Conservation (phyloP, 2,329 filamentous ascomycete species). For the Alternaria sp. region DNA sequence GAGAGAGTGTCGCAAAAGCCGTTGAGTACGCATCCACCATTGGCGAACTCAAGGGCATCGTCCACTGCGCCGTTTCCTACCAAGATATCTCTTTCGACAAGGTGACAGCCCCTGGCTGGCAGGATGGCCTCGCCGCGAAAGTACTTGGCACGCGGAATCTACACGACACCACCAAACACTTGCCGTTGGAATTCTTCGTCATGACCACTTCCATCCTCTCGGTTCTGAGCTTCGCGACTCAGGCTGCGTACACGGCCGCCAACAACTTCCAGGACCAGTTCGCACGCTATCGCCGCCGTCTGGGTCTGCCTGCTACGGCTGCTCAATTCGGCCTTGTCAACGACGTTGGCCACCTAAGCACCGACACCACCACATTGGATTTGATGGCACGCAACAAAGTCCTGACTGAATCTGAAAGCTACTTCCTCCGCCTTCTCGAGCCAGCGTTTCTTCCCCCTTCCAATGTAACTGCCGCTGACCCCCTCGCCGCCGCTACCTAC, state of each 20-base stretch:
- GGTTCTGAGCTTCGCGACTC: conserved; percentile 20
- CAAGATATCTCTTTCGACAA: conserved; percentile 13
- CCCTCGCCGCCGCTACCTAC: conserved; percentile 30
- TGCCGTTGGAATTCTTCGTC: conserved; percentile 36
- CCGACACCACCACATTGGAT: conserved; percentile 5
- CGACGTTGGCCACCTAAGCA: conserved; percentile 23
- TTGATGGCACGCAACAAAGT: conserved; percentile 16
- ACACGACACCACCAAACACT: conserved; percentile 19
- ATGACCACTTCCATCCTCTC: conserved; percentile 26
- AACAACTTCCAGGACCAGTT: conserved; percentile 33
- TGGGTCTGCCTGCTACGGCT: conserved; percentile 22
- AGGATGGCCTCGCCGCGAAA: conserved; percentile 25
- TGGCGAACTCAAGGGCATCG: conserved; percentile 17
- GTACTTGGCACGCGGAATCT: conserved; percentile 36
- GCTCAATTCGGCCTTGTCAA: conserved; percentile 33
- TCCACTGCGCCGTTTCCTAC: conserved; percentile 16
- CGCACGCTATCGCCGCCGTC: conserved; percentile 18
- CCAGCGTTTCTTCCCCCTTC: conserved; percentile 17
- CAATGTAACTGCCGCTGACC: conserved; percentile 21
- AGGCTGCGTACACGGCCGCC: conserved; percentile 29
- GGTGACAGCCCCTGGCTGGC: background rate
- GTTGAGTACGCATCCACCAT: background rate
- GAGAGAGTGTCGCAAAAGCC: conserved; percentile 2
- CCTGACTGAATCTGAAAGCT: background rate
- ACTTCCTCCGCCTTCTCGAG: conserved; percentile 16